phyloP scores from a whole-genome alignment of 1,139 yeast species.

The Meyerozyma athensensis region DNA sequence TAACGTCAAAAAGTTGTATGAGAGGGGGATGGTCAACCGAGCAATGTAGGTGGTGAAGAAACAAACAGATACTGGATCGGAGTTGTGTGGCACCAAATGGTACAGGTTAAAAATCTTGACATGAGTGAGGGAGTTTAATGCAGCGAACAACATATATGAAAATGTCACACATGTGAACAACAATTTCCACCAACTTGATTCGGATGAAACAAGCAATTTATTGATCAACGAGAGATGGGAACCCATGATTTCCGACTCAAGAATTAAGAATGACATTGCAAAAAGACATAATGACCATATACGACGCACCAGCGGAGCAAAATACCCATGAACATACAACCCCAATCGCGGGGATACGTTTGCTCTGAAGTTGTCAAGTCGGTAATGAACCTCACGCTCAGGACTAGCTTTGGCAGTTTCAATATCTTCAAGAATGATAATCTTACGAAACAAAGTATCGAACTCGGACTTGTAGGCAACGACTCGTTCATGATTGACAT shows the following conservation, averaged over 20 bases:
- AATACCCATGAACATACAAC: slow-evolving; percentile 5
- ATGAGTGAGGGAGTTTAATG: slow-evolving; percentile 63
- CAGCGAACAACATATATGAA: slow-evolving; percentile 62
- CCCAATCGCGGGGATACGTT: slow-evolving; percentile 19
- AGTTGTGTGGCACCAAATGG: slow-evolving; percentile 62
- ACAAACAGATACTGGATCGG: slow-evolving; percentile 71
- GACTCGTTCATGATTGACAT: slow-evolving; percentile 32
- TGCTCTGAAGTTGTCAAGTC: slow-evolving; percentile 18
- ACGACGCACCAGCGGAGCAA: slow-evolving; percentile 46
- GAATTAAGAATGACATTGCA: slow-evolving; percentile 43
- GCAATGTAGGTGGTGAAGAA: slow-evolving; percentile 81
- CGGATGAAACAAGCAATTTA: slow-evolving; percentile 23
- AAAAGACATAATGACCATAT: slow-evolving; percentile 36
- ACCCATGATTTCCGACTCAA: slow-evolving; percentile 73
- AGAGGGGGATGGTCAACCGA: slow-evolving; percentile 75
- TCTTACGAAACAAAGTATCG: slow-evolving; percentile 26
- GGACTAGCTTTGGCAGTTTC: slow-evolving; percentile 26
- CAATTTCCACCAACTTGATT: slow-evolving; percentile 27
- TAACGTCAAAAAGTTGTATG: slow-evolving; percentile 72
- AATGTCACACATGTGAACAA: slow-evolving; percentile 39
- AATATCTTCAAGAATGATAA: slow-evolving; percentile 39
- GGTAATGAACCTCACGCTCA: slow-evolving; percentile 20
- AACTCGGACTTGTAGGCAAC: slow-evolving; percentile 42
- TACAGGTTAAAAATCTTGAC: slow-evolving; percentile 71
- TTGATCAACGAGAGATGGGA: slow-evolving; percentile 62